These are phyloP conservation scores for Alectoria sarmentosa DNA, from an alignment of 495 filamentous ascomycete species.

Conservation along the genomic window DNA sequence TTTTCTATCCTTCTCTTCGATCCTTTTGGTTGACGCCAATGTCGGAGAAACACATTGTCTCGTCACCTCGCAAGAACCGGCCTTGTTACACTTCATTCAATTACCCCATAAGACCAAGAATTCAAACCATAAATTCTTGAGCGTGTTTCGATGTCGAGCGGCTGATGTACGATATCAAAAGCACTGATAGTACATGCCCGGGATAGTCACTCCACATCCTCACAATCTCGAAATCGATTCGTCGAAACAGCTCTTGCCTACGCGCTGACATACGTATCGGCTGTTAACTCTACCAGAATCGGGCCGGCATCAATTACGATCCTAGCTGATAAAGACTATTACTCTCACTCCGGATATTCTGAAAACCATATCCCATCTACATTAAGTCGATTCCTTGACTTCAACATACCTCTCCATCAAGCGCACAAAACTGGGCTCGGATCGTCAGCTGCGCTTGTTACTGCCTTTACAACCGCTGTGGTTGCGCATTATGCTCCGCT, in stretches of 20 bases:
- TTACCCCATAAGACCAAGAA: background rate
- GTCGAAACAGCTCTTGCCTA: slow-evolving; percentile 86
- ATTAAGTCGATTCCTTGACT: slow-evolving; percentile 60
- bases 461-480: slow-evolving; percentile 70
- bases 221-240: slow-evolving; percentile 63
- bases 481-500: slow-evolving; percentile 71
- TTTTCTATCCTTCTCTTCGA: background rate
- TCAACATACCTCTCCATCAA: slow-evolving; percentile 62
- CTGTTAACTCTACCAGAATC: slow-evolving; percentile 48
- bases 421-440: slow-evolving; percentile 97
- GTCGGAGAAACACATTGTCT: background rate
- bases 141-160: background rate
- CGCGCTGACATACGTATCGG: slow-evolving; percentile 72
- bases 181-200: slow-evolving; percentile 28
- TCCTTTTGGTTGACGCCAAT: background rate
- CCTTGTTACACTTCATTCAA: background rate
- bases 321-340: slow-evolving; percentile 93
- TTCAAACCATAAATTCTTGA: too few relatives aligned
- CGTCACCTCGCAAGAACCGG: background rate
- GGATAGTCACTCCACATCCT: slow-evolving; percentile 26
- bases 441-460: slow-evolving; percentile 91
- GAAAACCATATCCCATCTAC: slow-evolving; percentile 27
- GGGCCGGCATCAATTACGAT: slow-evolving; percentile 71
- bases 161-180: background rate
- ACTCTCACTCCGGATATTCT: slow-evolving; percentile 60